Percentiles rank a stretch among this genome's conserved stretches.
Evolutionary conservation across 352 stramenopile species (phyloP).

Genomic region (Phytopythium aichiense): DNA sequence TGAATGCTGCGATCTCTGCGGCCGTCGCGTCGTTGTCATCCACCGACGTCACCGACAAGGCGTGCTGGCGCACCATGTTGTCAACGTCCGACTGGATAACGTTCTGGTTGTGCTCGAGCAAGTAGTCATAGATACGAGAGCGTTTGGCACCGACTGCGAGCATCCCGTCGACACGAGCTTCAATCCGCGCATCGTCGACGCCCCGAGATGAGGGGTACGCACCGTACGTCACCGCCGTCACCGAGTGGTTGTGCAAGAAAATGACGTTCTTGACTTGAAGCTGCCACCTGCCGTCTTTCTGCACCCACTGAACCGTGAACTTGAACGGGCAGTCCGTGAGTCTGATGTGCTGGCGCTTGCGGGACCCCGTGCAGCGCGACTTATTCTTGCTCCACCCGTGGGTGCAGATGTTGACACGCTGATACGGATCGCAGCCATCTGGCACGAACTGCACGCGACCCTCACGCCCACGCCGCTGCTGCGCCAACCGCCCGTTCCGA

Average conservation of each 20-base stretch:
- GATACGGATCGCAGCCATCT: constrained; percentile 4
- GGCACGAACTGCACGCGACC: not conserved
- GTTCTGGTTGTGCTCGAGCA: constrained; percentile 1
- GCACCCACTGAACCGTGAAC: not conserved
- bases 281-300: not conserved
- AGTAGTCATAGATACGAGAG: not conserved
- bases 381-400: not conserved
- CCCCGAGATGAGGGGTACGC: not conserved
- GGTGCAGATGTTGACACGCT: constrained; percentile 9
- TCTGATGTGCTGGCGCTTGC: not conserved
- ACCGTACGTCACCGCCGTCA: not conserved
- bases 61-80: not conserved
- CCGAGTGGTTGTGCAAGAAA: not conserved
- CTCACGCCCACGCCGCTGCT: not conserved
- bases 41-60: not conserved
- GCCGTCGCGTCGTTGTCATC: not conserved
- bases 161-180: not conserved
- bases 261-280: not conserved
- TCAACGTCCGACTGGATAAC: not conserved
- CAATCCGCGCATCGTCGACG: not conserved
- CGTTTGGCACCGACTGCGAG: not conserved
- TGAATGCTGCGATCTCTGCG: not conserved
- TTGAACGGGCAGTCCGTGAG: not conserved
- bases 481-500: constrained; percentile 1
- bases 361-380: not conserved